These are phyloP conservation scores for Annulohypoxylon stygium DNA, from an alignment of 495 filamentous ascomycete genomes.

Conservation along the genomic window DNA sequence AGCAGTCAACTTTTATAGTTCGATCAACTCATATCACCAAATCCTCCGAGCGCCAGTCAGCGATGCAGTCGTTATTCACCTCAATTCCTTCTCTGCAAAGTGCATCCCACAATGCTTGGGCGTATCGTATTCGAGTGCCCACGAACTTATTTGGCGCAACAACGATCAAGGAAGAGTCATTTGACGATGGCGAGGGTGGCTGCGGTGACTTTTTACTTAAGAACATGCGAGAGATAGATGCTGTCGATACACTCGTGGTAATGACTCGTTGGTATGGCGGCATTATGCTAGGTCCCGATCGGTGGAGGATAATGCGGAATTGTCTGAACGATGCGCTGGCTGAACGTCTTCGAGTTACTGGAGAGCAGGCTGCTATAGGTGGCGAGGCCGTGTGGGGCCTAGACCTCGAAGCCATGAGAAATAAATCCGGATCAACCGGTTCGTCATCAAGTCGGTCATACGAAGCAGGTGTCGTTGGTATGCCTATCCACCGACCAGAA, in stretches of 20 bases:
- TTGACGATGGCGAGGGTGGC: constrained; percentile 93
- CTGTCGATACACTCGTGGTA: constrained; percentile 86
- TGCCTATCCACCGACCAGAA: constrained; percentile 78
- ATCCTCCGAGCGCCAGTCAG: constrained; percentile 51
- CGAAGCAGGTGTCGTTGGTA: constrained; percentile 54
- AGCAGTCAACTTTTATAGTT: constrained; percentile 65
- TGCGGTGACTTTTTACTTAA: constrained; percentile 84
- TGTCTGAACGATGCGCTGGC: constrained; percentile 61
- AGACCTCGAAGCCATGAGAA: constrained; percentile 76
- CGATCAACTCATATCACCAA: constrained; percentile 58
- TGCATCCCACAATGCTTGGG: constrained; percentile 68
- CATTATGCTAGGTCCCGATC: constrained; percentile 83
- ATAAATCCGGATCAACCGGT: constrained; percentile 45
- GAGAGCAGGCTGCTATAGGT: constrained; percentile 55
- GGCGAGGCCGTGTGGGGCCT: constrained; percentile 80
- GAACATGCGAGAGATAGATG: constrained; percentile 82
- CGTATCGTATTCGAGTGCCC: constrained; percentile 56
- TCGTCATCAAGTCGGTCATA: constrained; percentile 45
- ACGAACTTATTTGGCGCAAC: constrained; percentile 50
- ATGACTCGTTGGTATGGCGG: constrained; percentile 96
- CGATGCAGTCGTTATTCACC: constrained; percentile 57
- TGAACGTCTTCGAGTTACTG: constrained; percentile 59
- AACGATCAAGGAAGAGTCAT: constrained; percentile 78
- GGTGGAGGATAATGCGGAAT: constrained; percentile 70
- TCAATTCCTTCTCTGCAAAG: constrained; percentile 57